Conservation (phyloP, 805 yeast species). For the Candida incommunis region DNA sequence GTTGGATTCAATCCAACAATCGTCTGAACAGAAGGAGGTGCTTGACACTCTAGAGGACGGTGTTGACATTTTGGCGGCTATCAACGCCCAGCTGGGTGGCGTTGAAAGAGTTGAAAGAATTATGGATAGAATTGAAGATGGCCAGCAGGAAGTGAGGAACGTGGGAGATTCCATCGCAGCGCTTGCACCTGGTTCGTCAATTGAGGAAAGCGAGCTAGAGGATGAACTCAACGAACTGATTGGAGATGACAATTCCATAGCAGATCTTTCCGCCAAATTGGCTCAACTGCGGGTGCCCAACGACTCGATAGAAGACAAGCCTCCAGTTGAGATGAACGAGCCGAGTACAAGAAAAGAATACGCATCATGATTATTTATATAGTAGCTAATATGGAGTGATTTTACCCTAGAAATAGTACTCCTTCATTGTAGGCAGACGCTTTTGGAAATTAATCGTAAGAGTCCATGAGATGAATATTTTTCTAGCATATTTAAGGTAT, state of each 20-base stretch:
- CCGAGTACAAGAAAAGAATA: no score
- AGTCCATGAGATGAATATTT: no score
- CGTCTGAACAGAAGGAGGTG: neutral
- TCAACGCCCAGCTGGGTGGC: slow-evolving; percentile 35
- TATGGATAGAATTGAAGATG: slow-evolving; percentile 24
- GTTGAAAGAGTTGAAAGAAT: slow-evolving; percentile 61
- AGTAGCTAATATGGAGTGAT: no score
- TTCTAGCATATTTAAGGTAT: no score
- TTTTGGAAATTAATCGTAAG: no score
- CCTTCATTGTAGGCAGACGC: no score
- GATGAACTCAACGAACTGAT: neutral
- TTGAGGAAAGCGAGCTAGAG: neutral
- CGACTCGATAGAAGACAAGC: neutral
- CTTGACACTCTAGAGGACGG: neutral
- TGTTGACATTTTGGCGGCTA: neutral
- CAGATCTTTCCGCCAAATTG: neutral
- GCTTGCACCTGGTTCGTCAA: neutral
- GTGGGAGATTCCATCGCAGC: neutral
- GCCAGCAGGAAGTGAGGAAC: neutral
- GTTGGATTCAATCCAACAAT: neutral
- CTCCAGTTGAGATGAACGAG: no score
- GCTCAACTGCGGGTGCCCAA: neutral
- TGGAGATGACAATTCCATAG: neutral
- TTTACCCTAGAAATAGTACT: no score
- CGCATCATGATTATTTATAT: neutral